phyloP scores from a whole-genome alignment of 345 rosid genomes.

The Aurinia saxatilis region DNA sequence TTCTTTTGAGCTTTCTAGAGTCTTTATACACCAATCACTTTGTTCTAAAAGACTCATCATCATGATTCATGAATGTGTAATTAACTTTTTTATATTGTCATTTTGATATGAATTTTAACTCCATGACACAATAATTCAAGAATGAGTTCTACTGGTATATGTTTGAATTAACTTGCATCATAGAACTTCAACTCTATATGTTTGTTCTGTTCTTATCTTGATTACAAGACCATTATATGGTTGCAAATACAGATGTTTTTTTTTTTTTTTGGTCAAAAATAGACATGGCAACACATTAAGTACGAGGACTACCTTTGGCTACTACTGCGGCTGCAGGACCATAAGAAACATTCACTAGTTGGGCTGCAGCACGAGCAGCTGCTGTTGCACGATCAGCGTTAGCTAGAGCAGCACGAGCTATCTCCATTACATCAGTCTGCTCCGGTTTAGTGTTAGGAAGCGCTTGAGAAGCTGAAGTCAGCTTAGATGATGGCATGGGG shows the following conservation, averaged over 20 bases:
- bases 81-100: too few species aligned
- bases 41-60: conserved; percentile 5
- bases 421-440: conserved; percentile 54
- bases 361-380: conserved; percentile 86
- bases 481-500: conserved; percentile 13
- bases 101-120: too few species aligned
- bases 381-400: conserved; percentile 75
- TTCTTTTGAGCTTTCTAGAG: conserved; percentile 2
- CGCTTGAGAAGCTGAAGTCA: conserved; percentile 6
- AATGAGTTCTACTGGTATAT: too few species aligned
- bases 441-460: conserved; percentile 7
- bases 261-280: not conserved
- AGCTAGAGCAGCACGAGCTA: conserved; percentile 80
- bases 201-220: too few species aligned
- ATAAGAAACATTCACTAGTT: conserved; percentile 51
- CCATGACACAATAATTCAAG: too few species aligned
- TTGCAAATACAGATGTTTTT: conserved; percentile 8
- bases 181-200: too few species aligned
- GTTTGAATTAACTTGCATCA: too few species aligned
- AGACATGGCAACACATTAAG: not conserved
- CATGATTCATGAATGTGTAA: too few species aligned
- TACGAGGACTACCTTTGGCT: conserved; percentile 34
- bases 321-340: conserved; percentile 19
- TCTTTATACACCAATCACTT: not conserved
- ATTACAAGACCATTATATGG: too few species aligned